Base-by-base conservation (phyloP, 2,329 filamentous ascomycete genomes). In the Scopulariopsis brevicaulis region DNA sequence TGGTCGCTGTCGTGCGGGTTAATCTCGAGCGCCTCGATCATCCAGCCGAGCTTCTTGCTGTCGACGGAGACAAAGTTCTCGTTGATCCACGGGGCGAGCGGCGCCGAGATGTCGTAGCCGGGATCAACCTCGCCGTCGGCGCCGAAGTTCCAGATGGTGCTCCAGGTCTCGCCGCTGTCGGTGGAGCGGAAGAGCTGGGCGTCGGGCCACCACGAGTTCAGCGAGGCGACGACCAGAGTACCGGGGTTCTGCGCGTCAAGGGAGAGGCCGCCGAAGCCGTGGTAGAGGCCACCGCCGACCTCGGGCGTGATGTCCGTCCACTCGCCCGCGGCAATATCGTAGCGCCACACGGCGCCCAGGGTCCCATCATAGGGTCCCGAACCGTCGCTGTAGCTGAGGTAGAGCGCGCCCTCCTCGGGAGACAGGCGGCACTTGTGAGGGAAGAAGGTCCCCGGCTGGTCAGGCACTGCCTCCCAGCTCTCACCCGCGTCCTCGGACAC, bases 141-240 rank as follows among this genome's bases (percentile, higher is more conserved):
- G 0, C 70, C 69, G 74, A 76, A 82, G 50, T 74, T 71, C 80
- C 80, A 83, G 25, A 82, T 72, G 0, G 65, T 69, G 1, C 76
- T 76, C 80, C 80, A 83, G 0, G 76, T 80, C 15, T 73, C 69
- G 22, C 76, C 81, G 0, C 78, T 80, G 65, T 84, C 74, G 0
- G 69, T 79, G 3, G 79, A 81, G 25, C 81, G 70, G 69, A 77
- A 84, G 40, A 83, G 69, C 57, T 80, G 75, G 1, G 75, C 79
- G 60, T 84, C 81, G 0, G 81, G 81, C 68, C 74, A 83, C 81
- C 81, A 84, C 18, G 74, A 77, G 67, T 84, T 84, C 48, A 83
- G 65, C 1, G 74, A 75, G 0, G 80, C 79, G 0, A 82, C 80
- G 53, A 84, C 75, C 18, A 84, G 64, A 0, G 80, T 83, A 0